Percentiles rank a stretch among this genome's conserved stretches.
phyloP scores from a whole-genome alignment of 2,329 filamentous ascomycete species.

The Monosporascus sp. region DNA sequence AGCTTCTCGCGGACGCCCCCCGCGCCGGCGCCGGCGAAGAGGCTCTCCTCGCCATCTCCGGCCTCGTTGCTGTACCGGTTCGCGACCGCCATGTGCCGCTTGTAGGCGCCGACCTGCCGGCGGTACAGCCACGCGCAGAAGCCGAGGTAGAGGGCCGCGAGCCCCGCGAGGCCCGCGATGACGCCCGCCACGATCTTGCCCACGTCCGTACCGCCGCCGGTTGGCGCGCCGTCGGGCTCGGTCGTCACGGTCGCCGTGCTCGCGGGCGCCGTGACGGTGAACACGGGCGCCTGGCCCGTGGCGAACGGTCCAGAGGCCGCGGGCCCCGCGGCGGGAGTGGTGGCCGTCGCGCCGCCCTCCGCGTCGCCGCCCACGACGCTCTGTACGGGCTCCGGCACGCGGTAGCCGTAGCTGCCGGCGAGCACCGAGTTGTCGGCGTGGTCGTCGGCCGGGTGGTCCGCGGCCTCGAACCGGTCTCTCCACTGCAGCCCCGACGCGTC shows the following conservation, averaged over 20 bases:
- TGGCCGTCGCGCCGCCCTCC: constrained; percentile 61
- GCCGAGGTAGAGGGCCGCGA: constrained; percentile 59
- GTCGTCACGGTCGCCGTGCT: constrained; percentile 40
- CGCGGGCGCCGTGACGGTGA: constrained; percentile 55
- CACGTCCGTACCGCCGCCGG: constrained; percentile 31
- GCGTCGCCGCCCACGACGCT: constrained; percentile 56
- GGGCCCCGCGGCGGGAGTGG: constrained; percentile 54
- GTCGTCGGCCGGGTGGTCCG: constrained; percentile 42
- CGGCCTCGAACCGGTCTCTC: constrained; percentile 56
- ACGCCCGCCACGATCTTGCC: constrained; percentile 45
- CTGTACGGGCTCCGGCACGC: constrained; percentile 59
- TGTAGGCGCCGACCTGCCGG: constrained; percentile 64
- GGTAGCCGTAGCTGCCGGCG: constrained; percentile 58
- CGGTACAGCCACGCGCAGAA: constrained; percentile 72
- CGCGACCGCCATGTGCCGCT: constrained; percentile 60
- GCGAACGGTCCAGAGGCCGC: constrained; percentile 65
- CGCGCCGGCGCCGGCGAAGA: background rate
- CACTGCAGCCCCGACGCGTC: constrained; percentile 62
- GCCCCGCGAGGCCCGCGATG: constrained; percentile 59
- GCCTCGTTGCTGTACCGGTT: constrained; percentile 42
- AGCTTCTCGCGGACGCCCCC: constrained; percentile 20
- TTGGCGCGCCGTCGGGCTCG: constrained; percentile 32
- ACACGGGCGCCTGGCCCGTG: constrained; percentile 64
- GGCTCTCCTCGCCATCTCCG: background rate
- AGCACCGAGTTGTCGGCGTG: constrained; percentile 47